Base-by-base conservation (phyloP, 2,329 filamentous ascomycete species). In the Plectosphaerella sp. region DNA sequence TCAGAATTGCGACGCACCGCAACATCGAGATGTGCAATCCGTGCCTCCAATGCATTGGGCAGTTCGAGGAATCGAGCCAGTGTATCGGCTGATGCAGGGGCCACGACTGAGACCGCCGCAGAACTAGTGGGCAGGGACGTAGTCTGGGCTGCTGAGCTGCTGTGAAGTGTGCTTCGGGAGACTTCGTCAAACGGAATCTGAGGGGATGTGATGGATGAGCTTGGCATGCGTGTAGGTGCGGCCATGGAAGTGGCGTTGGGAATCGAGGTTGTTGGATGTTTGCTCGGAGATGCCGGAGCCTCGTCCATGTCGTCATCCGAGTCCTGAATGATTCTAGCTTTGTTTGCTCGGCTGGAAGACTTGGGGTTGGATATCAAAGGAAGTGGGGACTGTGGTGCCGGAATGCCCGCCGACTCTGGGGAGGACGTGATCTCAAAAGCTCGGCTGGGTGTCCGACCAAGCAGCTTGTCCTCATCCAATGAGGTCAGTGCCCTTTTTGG, bases 251-350 rank as follows among this genome's bases (percentile, higher is more conserved):
- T 33, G 8, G 28, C 11, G 28, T 9, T 10, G 28, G 28, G 4
- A 12, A 3, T 33, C 8, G 28, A 12, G 28, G 11, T 61, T 4
- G 65, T 60, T 51, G 62, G 54, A 60, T 76, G 64, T 37, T 63
- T 65, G 10, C 65, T 65, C 9, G 65, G 68, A 12, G 76, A 71
- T 5, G 72, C 73, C 6, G 76, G 58, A 42, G 75, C 79, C 37
- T 83, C 79, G 39, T 83, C 80, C 45, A 75, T 76, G 43, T 83
- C 79, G 43, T 83, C 80, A 45, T 83, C 80, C 0, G 80, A 84
- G 58, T 84, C 80, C 49, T 77, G 71, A 41, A 83, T 76, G 7
- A 80, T 63, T 35, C 69, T 66, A 28, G 16, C 41, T 33, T 33
- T 33, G 28, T 12, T 33, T 12, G 28, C 8, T 7, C 28, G 28